Conservation (phyloP, 208 protist species). For the Strigomonas culicis region DNA sequence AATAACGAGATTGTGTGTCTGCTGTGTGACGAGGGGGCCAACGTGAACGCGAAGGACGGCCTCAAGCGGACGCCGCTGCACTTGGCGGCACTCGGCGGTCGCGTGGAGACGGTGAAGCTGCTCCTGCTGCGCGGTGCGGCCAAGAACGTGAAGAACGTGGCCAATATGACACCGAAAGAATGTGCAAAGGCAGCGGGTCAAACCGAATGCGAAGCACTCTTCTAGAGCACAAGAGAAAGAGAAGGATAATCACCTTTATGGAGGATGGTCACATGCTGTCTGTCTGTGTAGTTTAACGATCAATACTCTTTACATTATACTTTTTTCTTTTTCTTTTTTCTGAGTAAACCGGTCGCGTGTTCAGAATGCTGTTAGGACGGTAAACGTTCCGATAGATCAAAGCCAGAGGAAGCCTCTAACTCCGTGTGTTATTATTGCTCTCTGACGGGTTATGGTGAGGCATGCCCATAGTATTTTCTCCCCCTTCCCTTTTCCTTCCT, state of each 20-base stretch:
- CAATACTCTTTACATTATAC: neutral
- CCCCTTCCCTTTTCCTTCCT: neutral
- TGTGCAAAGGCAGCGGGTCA: constrained; percentile 43
- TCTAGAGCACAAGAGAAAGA: too few species aligned
- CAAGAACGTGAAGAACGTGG: constrained; percentile 55
- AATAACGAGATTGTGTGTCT: constrained; percentile 25
- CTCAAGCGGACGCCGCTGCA: constrained; percentile 75
- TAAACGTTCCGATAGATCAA: too few species aligned
- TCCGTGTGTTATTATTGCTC: too few species aligned
- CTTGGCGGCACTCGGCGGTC: constrained; percentile 53
- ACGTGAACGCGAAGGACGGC: constrained; percentile 59
- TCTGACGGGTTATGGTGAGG: too few species aligned
- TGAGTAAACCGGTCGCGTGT: neutral
- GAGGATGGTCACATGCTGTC: too few species aligned
- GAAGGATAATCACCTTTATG: too few species aligned
- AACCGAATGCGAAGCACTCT: constrained; percentile 24
- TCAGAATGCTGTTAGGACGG: too few species aligned
- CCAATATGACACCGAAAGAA: constrained; percentile 46
- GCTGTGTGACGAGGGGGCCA: constrained; percentile 66
- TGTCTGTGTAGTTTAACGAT: too few species aligned
- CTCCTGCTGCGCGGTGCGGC: constrained; percentile 49
- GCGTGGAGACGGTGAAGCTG: constrained; percentile 24
- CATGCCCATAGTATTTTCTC: too few species aligned
- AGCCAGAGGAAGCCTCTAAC: too few species aligned
- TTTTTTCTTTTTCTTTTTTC: constrained; percentile 12